Conservation (phyloP, 1,139 yeast genomes). For the Petasospora fabianii region DNA sequence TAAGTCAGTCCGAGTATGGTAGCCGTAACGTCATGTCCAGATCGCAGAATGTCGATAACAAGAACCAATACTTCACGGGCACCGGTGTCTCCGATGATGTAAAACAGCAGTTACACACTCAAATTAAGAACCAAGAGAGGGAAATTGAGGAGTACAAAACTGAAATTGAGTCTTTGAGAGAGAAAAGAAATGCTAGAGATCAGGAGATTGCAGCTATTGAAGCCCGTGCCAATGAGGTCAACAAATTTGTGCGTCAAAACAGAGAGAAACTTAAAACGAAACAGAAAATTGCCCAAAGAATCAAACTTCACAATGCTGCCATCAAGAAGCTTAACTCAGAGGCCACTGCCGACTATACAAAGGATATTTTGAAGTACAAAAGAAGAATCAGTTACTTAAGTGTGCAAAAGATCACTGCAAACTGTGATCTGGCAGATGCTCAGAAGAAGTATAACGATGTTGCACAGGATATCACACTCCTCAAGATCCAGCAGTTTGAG, state of each 20-base stretch:
- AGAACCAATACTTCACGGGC: slow-evolving; percentile 35
- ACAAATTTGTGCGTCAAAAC: slow-evolving; percentile 19
- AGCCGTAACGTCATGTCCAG: slow-evolving; percentile 42
- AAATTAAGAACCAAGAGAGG: slow-evolving; percentile 20
- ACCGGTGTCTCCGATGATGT: slow-evolving; percentile 43
- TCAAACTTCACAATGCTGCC: slow-evolving; percentile 30
- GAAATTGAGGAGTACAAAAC: slow-evolving; percentile 22
- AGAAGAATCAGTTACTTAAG: slow-evolving; percentile 22
- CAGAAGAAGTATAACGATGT: slow-evolving; percentile 18
- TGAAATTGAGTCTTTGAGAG: slow-evolving; percentile 25
- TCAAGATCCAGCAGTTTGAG: slow-evolving; percentile 29
- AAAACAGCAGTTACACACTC: slow-evolving; percentile 22
- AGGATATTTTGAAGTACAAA: slow-evolving; percentile 18
- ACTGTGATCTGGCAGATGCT: slow-evolving; percentile 27
- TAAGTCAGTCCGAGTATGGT: slow-evolving; percentile 59
- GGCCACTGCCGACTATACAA: slow-evolving; percentile 17
- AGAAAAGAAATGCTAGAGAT: slow-evolving; percentile 19
- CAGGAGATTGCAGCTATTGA: slow-evolving; percentile 19
- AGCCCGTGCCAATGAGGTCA: slow-evolving; percentile 17
- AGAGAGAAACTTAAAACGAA: slow-evolving; percentile 20
- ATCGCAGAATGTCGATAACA: slow-evolving; percentile 17
- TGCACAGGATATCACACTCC: slow-evolving; percentile 24
- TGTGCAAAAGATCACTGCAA: slow-evolving; percentile 19
- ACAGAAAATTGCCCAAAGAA: slow-evolving; percentile 21
- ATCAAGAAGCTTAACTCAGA: slow-evolving; percentile 27